A percentile compares a stretch with the other conserved stretches of the same genome.
These are phyloP conservation scores for Sporothrix humicola DNA, from an alignment of 2,329 filamentous ascomycete genomes.

Conservation along the genomic window DNA sequence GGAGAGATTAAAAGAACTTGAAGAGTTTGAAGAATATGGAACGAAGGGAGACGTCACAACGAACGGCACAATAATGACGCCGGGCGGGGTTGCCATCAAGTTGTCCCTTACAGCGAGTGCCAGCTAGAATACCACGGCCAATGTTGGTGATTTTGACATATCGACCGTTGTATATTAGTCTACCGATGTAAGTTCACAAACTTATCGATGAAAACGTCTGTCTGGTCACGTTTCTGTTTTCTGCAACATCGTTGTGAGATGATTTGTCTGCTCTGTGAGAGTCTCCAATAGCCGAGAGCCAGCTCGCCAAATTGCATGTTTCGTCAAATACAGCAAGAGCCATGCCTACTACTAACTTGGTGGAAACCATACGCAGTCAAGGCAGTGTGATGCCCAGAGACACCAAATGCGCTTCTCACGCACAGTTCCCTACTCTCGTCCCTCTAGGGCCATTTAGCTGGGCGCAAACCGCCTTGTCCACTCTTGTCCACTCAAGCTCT, in stretches of 20 bases:
- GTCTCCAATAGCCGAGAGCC: too few species aligned
- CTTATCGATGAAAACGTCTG: too few species aligned
- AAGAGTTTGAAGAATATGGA: not conserved
- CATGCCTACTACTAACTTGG: too few species aligned
- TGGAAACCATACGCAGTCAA: too few species aligned
- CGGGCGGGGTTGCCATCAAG: not conserved
- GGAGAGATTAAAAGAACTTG: not conserved
- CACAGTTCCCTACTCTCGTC: not conserved
- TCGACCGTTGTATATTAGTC: too few species aligned
- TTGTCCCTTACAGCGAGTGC: not conserved
- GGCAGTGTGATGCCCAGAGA: not conserved
- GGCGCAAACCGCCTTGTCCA: not conserved
- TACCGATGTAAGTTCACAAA: too few species aligned
- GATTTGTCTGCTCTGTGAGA: too few species aligned
- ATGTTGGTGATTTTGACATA: not conserved
- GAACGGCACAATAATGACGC: not conserved
- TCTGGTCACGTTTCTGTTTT: too few species aligned
- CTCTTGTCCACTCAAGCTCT: slow-evolving; percentile 9
- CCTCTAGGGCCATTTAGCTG: slow-evolving; percentile 3
- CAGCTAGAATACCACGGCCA: not conserved
- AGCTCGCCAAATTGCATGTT: too few species aligned
- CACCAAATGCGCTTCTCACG: not conserved
- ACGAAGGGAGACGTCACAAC: not conserved
- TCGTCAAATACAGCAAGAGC: too few species aligned
- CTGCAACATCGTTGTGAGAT: too few species aligned